Evolutionary conservation across 2,329 filamentous ascomycete species (phyloP).

Genomic region (Amauroascus niger): DNA sequence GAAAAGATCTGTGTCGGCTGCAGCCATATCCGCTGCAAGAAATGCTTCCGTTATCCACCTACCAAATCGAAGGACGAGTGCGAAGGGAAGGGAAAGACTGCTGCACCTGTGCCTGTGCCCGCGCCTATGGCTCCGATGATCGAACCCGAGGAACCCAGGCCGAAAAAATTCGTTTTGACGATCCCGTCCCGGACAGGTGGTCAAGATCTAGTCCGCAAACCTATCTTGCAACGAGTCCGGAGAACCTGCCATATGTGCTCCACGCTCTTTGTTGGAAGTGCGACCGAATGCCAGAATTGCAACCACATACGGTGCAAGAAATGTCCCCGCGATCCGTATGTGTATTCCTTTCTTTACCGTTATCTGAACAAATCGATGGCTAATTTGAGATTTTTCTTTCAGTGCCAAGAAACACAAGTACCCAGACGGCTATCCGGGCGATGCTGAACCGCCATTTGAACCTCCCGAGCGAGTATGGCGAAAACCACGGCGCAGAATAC

Average conservation of each 20-base stretch:
- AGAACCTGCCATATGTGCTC: slow-evolving; percentile 68
- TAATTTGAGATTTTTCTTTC: slow-evolving; percentile 14
- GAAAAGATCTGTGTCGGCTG: slow-evolving; percentile 67
- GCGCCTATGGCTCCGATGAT: too few species aligned
- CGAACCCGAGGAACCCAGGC: slow-evolving; percentile 14
- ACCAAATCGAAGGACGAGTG: slow-evolving; percentile 54
- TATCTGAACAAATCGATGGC: slow-evolving; percentile 2
- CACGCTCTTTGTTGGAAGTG: slow-evolving; percentile 49
- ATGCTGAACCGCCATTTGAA: slow-evolving; percentile 31
- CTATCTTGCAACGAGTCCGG: slow-evolving; percentile 61
- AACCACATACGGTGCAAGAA: slow-evolving; percentile 65
- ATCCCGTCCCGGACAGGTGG: slow-evolving; percentile 57
- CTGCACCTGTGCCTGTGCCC: too few species aligned
- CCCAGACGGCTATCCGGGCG: slow-evolving; percentile 38
- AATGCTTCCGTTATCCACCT: slow-evolving; percentile 65
- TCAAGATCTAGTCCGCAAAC: slow-evolving; percentile 62
- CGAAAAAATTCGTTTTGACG: slow-evolving; percentile 38
- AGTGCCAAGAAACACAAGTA: slow-evolving; percentile 37
- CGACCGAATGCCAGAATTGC: slow-evolving; percentile 59
- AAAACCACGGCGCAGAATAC: slow-evolving; percentile 31
- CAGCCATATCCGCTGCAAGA: slow-evolving; percentile 68
- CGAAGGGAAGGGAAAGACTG: slow-evolving; percentile 31
- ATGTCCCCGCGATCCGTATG: slow-evolving; percentile 71
- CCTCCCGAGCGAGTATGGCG: slow-evolving; percentile 30
- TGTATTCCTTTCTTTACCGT: slow-evolving; percentile 21